Percentiles rank a stretch among this genome's conserved stretches.
Conservation (phyloP, 2,329 filamentous ascomycete genomes). For the Aspergillus viridinutans region DNA sequence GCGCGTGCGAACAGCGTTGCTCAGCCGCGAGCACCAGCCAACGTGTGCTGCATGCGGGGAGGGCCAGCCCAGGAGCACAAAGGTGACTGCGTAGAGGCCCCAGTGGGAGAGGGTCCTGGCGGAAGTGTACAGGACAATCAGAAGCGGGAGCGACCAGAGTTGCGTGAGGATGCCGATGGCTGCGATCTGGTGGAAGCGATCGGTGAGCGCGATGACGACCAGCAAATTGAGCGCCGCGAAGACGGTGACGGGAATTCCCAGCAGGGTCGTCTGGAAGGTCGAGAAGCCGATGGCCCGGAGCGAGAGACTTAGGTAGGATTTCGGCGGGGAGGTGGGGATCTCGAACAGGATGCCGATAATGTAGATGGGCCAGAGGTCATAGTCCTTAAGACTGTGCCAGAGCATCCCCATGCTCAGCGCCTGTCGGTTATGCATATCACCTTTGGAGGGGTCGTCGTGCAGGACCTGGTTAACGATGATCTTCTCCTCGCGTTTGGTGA, state of each 20-base stretch:
- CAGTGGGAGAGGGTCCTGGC: constrained; percentile 36
- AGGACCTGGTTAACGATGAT: constrained; percentile 60
- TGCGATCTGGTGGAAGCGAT: constrained; percentile 41
- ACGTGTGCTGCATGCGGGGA: constrained; percentile 47
- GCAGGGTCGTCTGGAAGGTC: constrained; percentile 23
- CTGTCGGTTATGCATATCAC: constrained; percentile 35
- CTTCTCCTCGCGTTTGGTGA: constrained; percentile 56
- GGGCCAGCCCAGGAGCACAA: too few species aligned
- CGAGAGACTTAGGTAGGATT: constrained; percentile 41
- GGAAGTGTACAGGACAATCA: constrained; percentile 42
- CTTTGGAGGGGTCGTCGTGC: constrained; percentile 40
- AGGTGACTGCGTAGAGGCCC: constrained; percentile 37
- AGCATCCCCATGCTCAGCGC: constrained; percentile 26
- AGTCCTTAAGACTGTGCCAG: constrained; percentile 33
- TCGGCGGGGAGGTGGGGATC: constrained; percentile 44
- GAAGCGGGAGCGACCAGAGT: constrained; percentile 50
- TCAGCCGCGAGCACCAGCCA: constrained; percentile 47
- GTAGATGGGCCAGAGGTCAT: constrained; percentile 39
- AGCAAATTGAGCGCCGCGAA: constrained; percentile 39
- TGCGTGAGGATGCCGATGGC: constrained; percentile 46
- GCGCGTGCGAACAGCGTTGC: constrained; percentile 47
- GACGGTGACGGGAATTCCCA: constrained; percentile 35
- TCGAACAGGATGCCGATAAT: constrained; percentile 25
- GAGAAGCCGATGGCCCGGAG: too few species aligned
- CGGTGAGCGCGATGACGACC: constrained; percentile 22